phyloP scores from a whole-genome alignment of 2,329 filamentous ascomycete genomes.

The Aspergillus jensenii region DNA sequence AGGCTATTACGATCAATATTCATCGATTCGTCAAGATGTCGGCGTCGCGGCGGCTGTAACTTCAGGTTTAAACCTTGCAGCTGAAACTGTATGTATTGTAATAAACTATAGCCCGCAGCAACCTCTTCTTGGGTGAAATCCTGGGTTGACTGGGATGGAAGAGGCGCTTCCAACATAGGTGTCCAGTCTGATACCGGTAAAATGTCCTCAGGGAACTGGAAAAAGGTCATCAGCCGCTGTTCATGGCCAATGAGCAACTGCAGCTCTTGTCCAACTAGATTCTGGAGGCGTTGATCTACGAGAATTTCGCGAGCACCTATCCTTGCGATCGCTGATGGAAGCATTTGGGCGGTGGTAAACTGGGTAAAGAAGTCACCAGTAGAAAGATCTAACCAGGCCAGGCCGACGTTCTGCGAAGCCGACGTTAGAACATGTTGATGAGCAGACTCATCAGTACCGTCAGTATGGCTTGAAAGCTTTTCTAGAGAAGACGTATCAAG shows the following conservation, averaged over 20 bases:
- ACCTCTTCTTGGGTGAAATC: conserved; percentile 70
- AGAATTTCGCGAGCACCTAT: conserved; percentile 84
- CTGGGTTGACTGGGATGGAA: conserved; percentile 54
- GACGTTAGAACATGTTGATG: conserved; percentile 30
- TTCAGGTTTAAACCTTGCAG: conserved; percentile 76
- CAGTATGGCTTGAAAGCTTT: conserved; percentile 20
- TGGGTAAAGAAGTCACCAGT: conserved; percentile 95
- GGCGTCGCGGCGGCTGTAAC: conserved; percentile 76
- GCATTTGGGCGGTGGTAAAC: conserved; percentile 64
- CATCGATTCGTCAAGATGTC: conserved; percentile 76
- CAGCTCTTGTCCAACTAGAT: conserved; percentile 60
- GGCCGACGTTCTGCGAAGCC: conserved; percentile 58
- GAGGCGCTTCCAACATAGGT: conserved; percentile 71
- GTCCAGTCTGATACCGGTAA: conserved; percentile 65
- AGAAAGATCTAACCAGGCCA: conserved; percentile 93
- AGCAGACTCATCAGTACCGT: conserved; percentile 23
- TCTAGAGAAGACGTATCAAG: conserved; percentile 40
- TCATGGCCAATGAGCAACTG: conserved; percentile 72
- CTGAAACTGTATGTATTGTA: conserved; percentile 79
- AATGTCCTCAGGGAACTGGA: conserved; percentile 48
- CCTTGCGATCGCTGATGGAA: conserved; percentile 79
- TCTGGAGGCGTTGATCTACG: conserved; percentile 64
- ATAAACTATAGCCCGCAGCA: conserved; percentile 72
- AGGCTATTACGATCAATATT: conserved; percentile 89
- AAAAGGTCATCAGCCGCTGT: conserved; percentile 73